Evolutionary conservation across 1,139 yeast species (phyloP).

Genomic region (Candida buenavistaensis): DNA sequence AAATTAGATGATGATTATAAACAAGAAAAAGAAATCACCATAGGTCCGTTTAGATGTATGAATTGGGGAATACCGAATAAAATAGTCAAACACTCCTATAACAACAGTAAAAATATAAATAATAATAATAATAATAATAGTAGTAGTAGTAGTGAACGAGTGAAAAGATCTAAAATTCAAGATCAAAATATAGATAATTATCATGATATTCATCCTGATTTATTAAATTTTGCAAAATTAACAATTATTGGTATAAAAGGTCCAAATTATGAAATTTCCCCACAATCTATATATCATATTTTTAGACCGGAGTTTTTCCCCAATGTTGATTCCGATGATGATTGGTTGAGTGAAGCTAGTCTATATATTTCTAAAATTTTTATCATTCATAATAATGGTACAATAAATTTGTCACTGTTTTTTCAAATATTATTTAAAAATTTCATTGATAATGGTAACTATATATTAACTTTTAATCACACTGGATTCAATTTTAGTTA

Average conservation of each 20-base stretch:
- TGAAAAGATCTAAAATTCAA: not conserved
- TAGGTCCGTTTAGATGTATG: slow-evolving; percentile 36
- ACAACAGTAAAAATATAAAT: not conserved
- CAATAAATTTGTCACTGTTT: slow-evolving; percentile 17
- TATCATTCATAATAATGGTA: slow-evolving; percentile 9
- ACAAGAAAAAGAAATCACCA: slow-evolving; percentile 9
- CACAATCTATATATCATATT: slow-evolving; percentile 49
- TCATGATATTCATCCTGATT: slow-evolving; percentile 34
- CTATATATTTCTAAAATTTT: slow-evolving; percentile 19
- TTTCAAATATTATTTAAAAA: slow-evolving; percentile 20
- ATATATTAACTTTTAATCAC: slow-evolving; percentile 25
- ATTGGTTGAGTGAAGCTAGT: slow-evolving; percentile 35
- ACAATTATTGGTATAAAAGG: slow-evolving; percentile 48
- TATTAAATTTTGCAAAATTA: slow-evolving; percentile 39
- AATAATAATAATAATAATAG: not conserved
- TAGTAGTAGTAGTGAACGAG: too few relatives aligned
- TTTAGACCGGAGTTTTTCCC: slow-evolving; percentile 49
- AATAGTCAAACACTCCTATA: not conserved
- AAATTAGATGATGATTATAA: slow-evolving; percentile 22
- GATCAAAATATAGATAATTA: not conserved
- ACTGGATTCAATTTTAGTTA: slow-evolving; percentile 21
- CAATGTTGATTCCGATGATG: slow-evolving; percentile 45
- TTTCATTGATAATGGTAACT: slow-evolving; percentile 15
- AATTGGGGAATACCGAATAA: slow-evolving; percentile 6
- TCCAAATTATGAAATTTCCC: slow-evolving; percentile 34